Conservation (phyloP, 2,329 filamentous ascomycete genomes). For the Diaporthe sp. region DNA sequence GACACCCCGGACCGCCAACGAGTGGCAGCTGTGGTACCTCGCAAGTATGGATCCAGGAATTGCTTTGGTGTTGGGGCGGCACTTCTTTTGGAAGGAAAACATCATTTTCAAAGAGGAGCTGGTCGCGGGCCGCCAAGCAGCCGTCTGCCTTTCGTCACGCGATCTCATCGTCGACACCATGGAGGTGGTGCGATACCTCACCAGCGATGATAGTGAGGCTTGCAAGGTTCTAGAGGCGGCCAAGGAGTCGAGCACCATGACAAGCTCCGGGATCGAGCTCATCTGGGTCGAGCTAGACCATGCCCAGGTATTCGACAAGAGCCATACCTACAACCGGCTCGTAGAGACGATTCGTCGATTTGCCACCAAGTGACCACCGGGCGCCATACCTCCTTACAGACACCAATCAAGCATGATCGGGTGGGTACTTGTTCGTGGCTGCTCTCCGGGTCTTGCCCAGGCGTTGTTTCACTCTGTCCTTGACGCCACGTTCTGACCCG, state of each 20-base stretch:
- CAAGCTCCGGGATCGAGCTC: conserved; percentile 60
- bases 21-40: conserved; percentile 78
- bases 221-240: conserved; percentile 38
- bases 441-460: not conserved
- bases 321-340: conserved; percentile 19
- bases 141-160: conserved; percentile 66
- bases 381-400: not conserved
- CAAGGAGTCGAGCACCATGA: conserved; percentile 42
- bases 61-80: conserved; percentile 66
- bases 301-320: conserved; percentile 67
- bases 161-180: conserved; percentile 74
- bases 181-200: conserved; percentile 67
- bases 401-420: not conserved
- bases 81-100: conserved; percentile 80
- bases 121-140: conserved; percentile 52
- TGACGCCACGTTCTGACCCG: not conserved
- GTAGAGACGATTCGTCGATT: conserved; percentile 30
- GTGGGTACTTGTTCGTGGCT: not conserved
- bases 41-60: conserved; percentile 75
- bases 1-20: conserved; percentile 66
- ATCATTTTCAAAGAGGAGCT: conserved; percentile 77
- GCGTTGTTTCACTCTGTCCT: not conserved
- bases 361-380: not conserved
- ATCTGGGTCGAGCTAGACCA: conserved; percentile 74
- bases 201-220: conserved; percentile 42